Conservation (phyloP, 2,329 filamentous ascomycete species). For the Periglandula ipomoeae region DNA sequence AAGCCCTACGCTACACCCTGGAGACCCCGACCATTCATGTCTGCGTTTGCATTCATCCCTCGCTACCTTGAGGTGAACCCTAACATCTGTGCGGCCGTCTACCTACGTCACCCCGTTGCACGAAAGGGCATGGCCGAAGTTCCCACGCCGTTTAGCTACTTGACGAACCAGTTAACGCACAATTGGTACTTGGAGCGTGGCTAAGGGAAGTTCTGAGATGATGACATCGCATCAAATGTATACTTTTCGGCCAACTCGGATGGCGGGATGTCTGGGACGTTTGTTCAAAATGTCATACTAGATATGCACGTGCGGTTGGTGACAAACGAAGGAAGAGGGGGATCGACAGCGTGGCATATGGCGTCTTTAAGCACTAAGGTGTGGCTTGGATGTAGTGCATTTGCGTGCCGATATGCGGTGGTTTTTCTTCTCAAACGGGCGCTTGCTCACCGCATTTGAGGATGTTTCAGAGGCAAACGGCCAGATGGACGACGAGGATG, state of each 20-base stretch:
- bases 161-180: conserved; percentile 72
- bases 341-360: background rate
- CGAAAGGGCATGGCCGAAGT: conserved; percentile 72
- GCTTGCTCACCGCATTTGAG: background rate
- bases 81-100: conserved; percentile 91
- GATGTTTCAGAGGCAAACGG: background rate
- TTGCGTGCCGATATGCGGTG: background rate
- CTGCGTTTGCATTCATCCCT: conserved; percentile 88
- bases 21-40: conserved; percentile 79
- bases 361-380: background rate
- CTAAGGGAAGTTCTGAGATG: conserved; percentile 29
- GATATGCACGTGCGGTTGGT: background rate
- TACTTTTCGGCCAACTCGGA: background rate
- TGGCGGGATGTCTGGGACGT: background rate
- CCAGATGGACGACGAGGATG: background rate
- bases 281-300: background rate
- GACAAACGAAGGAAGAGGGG: background rate
- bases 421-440: background rate
- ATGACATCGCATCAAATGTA: background rate
- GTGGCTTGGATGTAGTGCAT: background rate
- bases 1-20: conserved; percentile 92
- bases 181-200: conserved; percentile 88
- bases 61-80: conserved; percentile 96
- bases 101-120: conserved; percentile 87
- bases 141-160: conserved; percentile 67